These are phyloP conservation scores for Tephrocybe rancida DNA, from an alignment of 768 basidiomycete species.

Conservation along the genomic window DNA sequence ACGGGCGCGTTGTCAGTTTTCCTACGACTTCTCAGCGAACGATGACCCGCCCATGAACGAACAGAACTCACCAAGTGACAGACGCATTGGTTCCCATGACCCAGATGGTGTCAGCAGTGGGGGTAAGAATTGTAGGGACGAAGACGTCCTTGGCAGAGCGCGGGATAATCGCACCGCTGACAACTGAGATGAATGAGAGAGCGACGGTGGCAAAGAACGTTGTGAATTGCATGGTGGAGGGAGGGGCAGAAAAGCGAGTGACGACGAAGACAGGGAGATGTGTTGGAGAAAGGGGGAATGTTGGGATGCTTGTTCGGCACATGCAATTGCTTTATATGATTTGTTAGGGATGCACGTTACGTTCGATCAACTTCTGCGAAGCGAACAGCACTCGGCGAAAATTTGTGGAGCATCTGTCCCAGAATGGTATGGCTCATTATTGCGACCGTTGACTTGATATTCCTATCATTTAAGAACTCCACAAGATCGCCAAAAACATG, in stretches of 20 bases:
- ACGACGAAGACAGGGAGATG: not conserved
- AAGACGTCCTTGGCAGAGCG: conserved; percentile 32
- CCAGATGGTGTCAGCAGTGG: conserved; percentile 30
- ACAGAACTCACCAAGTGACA: conserved; percentile 29
- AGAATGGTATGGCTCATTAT: not conserved
- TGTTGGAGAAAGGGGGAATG: not conserved
- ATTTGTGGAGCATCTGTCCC: conserved; percentile 13
- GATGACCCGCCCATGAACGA: not conserved
- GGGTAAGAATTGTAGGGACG: conserved; percentile 29
- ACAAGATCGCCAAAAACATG: too few relatives aligned
- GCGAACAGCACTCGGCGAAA: conserved; percentile 3
- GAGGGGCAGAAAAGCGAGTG: not conserved
- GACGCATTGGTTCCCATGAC: conserved; percentile 23
- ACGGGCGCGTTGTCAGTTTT: conserved; percentile 38
- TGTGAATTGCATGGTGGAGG: conserved; percentile 22
- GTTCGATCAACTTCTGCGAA: not conserved
- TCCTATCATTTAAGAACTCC: not conserved
- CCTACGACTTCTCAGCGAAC: conserved; percentile 27
- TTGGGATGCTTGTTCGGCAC: not conserved
- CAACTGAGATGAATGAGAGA: conserved; percentile 26
- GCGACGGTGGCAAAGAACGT: conserved; percentile 25
- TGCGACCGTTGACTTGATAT: not conserved
- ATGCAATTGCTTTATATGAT: not conserved
- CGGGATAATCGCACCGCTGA: conserved; percentile 18
- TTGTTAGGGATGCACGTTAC: not conserved